Conservation (phyloP, 495 filamentous ascomycete species). For the Hypoxylon subgilvum region DNA sequence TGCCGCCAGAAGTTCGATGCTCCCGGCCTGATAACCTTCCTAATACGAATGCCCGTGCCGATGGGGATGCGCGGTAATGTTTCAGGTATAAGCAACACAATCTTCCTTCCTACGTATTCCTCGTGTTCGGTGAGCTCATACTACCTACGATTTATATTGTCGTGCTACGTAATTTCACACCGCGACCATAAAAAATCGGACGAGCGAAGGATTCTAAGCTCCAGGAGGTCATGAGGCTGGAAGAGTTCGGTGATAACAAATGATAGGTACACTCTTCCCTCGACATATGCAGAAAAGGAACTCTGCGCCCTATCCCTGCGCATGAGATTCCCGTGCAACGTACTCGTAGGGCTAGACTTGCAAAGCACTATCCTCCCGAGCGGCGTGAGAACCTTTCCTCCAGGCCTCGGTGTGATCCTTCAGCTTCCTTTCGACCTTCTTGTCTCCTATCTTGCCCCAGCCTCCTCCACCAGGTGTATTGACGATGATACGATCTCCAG, state of each 20-base stretch:
- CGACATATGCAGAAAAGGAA: not conserved
- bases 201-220: too few relatives aligned
- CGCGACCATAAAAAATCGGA: not conserved
- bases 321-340: not conserved
- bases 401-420: slow-evolving; percentile 64
- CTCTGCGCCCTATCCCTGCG: not conserved
- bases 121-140: not conserved
- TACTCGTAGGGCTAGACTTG: slow-evolving; percentile 47
- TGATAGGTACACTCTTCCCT: slow-evolving; percentile 12
- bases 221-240: not conserved
- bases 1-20: not conserved
- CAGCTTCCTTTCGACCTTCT: slow-evolving; percentile 49
- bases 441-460: slow-evolving; percentile 68
- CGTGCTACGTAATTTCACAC: slow-evolving; percentile 3
- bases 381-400: slow-evolving; percentile 65
- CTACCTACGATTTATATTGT: not conserved
- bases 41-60: slow-evolving; percentile 13
- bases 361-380: slow-evolving; percentile 58
- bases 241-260: not conserved
- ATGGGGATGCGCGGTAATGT: not conserved
- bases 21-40: slow-evolving; percentile 12
- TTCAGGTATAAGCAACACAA: slow-evolving; percentile 9
- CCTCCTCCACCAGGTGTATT: slow-evolving; percentile 75
- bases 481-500: slow-evolving; percentile 82
- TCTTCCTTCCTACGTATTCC: not conserved